Base-by-base conservation (phyloP, 1,284 basidiomycete species). In the Cronartium quercuum region DNA sequence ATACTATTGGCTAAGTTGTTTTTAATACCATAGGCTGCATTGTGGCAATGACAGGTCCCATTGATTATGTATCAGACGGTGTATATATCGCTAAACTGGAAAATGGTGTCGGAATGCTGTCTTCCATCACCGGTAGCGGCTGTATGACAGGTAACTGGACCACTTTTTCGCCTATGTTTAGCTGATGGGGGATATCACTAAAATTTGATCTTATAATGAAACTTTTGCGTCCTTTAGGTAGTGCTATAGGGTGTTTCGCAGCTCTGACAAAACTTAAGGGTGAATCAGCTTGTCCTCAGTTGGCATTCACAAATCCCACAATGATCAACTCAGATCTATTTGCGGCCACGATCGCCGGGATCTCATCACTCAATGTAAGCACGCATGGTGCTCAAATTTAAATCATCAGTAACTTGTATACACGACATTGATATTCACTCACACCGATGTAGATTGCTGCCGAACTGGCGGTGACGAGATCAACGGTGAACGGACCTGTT, bases 31-130 rank as follows among this genome's bases (percentile, higher is more conserved):
- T 41, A 76, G 74, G 47, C 35, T 69, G 74, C 66, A 84, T 96
- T 63, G 85, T 96, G 41, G 89, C 90, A 15, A 85, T 97, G 77
- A 94, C 92, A 0, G 95, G 95, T 0, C 84, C 86, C 55, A 85
- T 82, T 0, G 94, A 98, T 82, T 97, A 91, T 82, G 84, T 98
- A 62, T 92, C 91, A 0, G 91, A 97, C 80, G 94, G 94, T 1
- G 79, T 83, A 4, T 84, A 83, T 3, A 88, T 91, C 1, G 84
- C 92, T 37, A 85, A 86, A 34, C 83, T 91, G 5, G 83, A 84
- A 0, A 97, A 97, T 79, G 94, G 95, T 0, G 86, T 91, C 78
- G 83, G 85, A 12, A 83, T 91, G 13, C 86, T 96, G 6, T 89
- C 88, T 0, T 84, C 86, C 42, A 92, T 96, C 77, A 96, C 94